Evolutionary conservation across 345 rosid genomes (phyloP).

Genomic region (Pseudoturritis turrita): DNA sequence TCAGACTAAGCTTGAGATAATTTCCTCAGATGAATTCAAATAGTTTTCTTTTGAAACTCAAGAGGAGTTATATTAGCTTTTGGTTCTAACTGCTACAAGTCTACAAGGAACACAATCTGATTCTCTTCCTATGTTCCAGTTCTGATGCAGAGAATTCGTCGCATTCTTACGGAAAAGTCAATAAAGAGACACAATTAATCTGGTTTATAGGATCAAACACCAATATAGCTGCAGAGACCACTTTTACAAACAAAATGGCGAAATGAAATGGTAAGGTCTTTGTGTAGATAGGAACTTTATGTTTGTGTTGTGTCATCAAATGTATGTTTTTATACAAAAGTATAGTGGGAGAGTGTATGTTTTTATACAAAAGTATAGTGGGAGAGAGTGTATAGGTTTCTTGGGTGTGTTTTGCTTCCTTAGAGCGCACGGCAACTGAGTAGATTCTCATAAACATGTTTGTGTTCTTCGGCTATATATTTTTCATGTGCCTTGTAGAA

Average conservation of each 20-base stretch:
- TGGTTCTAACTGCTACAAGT: neutral
- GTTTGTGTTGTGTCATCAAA: neutral
- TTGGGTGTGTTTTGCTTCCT: conserved; percentile 17
- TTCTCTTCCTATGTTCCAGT: conserved; percentile 10
- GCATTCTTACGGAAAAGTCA: neutral
- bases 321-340: conserved; percentile 12
- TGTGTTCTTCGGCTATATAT: neutral
- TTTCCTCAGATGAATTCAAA: neutral
- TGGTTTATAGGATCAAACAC: conserved; percentile 1
- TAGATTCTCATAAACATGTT: neutral
- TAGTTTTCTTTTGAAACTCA: neutral
- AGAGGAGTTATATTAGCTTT: neutral
- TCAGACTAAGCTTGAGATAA: neutral
- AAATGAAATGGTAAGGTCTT: neutral
- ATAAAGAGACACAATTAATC: conserved; percentile 1
- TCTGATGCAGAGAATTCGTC: neutral
- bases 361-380: conserved; percentile 4
- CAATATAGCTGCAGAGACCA: neutral
- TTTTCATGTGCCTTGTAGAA: neutral
- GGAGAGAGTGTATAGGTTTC: conserved; percentile 6
- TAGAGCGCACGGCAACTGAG: neutral
- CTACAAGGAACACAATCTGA: conserved; percentile 18
- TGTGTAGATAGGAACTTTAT: conserved; percentile 9
- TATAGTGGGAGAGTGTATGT: conserved; percentile 12
- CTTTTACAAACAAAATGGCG: neutral